phyloP scores from a whole-genome alignment of 345 rosid genomes.

The Pistacia integerrima region DNA sequence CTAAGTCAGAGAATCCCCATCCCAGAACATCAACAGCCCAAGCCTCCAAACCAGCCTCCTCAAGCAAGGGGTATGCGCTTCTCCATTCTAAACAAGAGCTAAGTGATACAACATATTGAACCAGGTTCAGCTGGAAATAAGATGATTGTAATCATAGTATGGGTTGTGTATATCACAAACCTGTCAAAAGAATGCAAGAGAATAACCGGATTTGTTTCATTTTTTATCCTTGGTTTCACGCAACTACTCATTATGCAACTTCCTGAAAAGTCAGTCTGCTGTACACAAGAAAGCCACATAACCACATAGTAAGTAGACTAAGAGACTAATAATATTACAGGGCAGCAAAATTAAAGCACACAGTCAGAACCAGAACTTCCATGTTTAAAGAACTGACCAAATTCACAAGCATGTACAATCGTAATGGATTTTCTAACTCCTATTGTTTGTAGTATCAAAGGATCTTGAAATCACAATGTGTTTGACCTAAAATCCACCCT shows the following conservation, averaged over 20 bases:
- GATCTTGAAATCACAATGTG: too few relatives aligned
- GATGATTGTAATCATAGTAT: neutral
- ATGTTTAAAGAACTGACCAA: neutral
- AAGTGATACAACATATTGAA: conserved; percentile 16
- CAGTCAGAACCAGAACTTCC: neutral
- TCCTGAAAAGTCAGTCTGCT: conserved; percentile 51
- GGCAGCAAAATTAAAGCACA: neutral
- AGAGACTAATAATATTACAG: neutral
- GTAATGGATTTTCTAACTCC: too few relatives aligned
- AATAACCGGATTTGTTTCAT: conserved; percentile 52
- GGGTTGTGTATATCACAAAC: conserved; percentile 29
- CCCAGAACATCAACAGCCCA: conserved; percentile 97
- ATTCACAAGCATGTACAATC: neutral
- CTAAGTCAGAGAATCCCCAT: conserved; percentile 88
- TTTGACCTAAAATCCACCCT: too few relatives aligned
- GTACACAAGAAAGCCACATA: neutral
- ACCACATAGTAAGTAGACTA: neutral
- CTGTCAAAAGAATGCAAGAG: conserved; percentile 95
- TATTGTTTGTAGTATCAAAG: too few relatives aligned
- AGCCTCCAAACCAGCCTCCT: conserved; percentile 73
- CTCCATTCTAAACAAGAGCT: conserved; percentile 93
- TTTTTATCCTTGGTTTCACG: conserved; percentile 49
- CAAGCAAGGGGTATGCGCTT: conserved; percentile 64
- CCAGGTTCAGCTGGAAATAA: conserved; percentile 3
- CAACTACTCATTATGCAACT: conserved; percentile 75